Evolutionary conservation across 208 protist genomes (phyloP), one percentile per base, ranked within the genome.

Genomic region (Leishmania tarentolae): DNA sequence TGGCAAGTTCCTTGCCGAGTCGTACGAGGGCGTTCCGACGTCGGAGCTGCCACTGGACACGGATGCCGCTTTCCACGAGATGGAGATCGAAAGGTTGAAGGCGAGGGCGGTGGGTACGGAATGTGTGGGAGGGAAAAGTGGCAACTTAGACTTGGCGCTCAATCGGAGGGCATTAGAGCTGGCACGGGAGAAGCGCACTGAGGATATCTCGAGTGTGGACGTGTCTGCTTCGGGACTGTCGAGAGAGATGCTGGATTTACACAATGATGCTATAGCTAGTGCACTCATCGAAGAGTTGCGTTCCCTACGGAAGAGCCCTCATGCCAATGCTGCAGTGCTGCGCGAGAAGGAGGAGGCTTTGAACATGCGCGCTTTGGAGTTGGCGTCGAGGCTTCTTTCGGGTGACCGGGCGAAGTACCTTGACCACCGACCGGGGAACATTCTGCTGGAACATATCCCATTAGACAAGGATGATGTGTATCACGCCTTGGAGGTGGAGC

Each of bases 141-240:
- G 78, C 40, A 79, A 66, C 0, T 44, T 92, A 1, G 89, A 95
- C 75, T 76, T 76, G 7, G 77, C 80, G 50, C 84, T 96, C 74
- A 96, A 96, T 83, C 76, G 86, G 31, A 87, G 91, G 42, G 89
- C 90, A 9, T 72, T 81, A 40, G 90, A 94, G 71, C 75, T 96
- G 82, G 93, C 93, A 11, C 89, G 79, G 75, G 83, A 76, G 46
- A 84, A 87, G 79, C 79, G 85, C 50, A 81, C 61, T 52, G 84
- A 80, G 35, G 92, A 95, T 75, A 69, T 93, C 9, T 40, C 78
- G 24, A 69, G 72, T 21, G 82, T 95, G 11, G 90, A 93, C 50
- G 69, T 68, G 28, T 76, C 82, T 15, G 90, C 90, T 8, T 76
- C 82, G 37, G 92, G 86, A 19, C 78, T 92, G 35, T 84, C 82